phyloP scores from a whole-genome alignment of 2,329 filamentous ascomycete species.

The Blastomyces percursus region DNA sequence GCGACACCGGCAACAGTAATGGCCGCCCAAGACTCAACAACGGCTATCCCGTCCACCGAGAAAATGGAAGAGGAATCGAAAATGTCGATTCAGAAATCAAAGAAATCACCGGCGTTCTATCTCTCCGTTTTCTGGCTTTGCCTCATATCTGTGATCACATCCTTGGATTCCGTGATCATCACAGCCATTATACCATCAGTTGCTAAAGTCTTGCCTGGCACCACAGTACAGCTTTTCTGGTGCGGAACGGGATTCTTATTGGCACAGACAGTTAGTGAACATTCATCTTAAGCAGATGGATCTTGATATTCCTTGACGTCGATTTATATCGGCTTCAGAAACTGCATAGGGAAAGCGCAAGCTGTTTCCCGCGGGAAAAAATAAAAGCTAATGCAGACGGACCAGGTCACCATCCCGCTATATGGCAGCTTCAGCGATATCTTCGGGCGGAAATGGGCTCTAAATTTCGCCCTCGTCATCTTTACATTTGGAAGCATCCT shows the following conservation, averaged over 20 bases:
- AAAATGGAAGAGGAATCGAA: neutral
- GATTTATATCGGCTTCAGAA: neutral
- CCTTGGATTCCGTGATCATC: constrained; percentile 6
- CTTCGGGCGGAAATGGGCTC: constrained; percentile 8
- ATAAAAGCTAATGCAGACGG: neutral
- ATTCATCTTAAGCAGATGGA: neutral
- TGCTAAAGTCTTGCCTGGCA: neutral
- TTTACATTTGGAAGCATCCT: constrained; percentile 37
- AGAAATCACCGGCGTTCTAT: constrained; percentile 3
- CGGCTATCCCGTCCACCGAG: neutral
- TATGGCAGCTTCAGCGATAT: constrained; percentile 10
- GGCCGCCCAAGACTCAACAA: neutral
- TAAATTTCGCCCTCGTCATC: constrained; percentile 24
- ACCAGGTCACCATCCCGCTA: constrained; percentile 6
- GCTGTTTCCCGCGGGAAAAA: no score
- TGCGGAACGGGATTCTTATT: constrained; percentile 5
- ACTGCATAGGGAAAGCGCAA: no score
- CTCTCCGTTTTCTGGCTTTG: constrained; percentile 2
- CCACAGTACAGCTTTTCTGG: constrained; percentile 6
- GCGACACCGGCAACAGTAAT: neutral
- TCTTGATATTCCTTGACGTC: neutral
- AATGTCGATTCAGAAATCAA: neutral
- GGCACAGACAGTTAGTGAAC: constrained; percentile 2
- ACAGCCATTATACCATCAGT: neutral
- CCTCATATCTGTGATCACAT: constrained; percentile 4